Evolutionary conservation across 306 rosid genomes (phyloP).

Genomic region (Medicago arabica): DNA sequence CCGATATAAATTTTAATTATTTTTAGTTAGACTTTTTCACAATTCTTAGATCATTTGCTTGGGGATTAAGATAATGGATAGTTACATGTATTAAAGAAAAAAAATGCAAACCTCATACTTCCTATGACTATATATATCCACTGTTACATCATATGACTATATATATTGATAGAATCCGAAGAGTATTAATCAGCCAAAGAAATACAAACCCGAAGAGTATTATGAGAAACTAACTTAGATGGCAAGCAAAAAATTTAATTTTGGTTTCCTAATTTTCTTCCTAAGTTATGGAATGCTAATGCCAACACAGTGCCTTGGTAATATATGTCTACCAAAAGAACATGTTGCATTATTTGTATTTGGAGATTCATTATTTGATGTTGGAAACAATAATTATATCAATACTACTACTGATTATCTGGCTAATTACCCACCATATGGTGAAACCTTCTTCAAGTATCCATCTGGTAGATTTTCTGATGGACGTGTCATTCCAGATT

Average conservation of each 20-base stretch:
- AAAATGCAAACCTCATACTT: too few relatives aligned
- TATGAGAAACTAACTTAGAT: not conserved
- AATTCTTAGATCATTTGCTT: not conserved
- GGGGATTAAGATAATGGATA: not conserved
- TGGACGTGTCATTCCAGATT: conserved; percentile 56
- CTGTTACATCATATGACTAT: too few relatives aligned
- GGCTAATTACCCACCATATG: conserved; percentile 53
- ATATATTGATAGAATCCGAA: not conserved
- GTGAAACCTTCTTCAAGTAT: conserved; percentile 50
- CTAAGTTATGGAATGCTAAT: not conserved
- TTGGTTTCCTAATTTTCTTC: not conserved
- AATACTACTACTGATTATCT: conserved; percentile 16
- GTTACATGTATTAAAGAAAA: too few relatives aligned
- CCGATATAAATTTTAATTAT: not conserved
- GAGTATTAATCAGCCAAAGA: too few relatives aligned
- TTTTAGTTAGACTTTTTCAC: not conserved
- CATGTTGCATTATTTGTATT: conserved; percentile 41
- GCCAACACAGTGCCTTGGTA: not conserved
- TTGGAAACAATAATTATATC: conserved; percentile 67
- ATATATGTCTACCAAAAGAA: conserved; percentile 15
- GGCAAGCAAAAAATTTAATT: not conserved
- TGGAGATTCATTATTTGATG: conserved; percentile 64
- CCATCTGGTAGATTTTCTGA: conserved; percentile 58
- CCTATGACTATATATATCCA: too few relatives aligned
- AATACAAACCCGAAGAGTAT: not conserved